Percentiles rank a stretch among this genome's conserved stretches.
These are phyloP conservation scores for Alloteropsis angusta DNA, from an alignment of 202 grass and related monocot species.

Conservation along the genomic window DNA sequence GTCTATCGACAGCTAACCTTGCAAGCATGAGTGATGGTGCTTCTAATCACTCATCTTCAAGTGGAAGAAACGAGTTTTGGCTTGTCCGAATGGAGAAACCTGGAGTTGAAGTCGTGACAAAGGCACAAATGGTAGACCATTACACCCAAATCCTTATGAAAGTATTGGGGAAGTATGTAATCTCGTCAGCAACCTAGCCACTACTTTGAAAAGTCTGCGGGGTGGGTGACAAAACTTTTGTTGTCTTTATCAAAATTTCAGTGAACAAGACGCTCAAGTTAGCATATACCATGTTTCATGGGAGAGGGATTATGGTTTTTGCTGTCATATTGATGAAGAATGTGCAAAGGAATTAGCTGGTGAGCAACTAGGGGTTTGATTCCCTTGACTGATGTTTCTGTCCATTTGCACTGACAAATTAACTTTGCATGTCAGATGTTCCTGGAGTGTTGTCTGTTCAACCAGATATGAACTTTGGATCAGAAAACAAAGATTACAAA, in stretches of 20 bases:
- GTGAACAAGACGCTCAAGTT: slow-evolving; percentile 86
- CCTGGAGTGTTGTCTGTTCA: slow-evolving; percentile 68
- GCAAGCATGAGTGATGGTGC: slow-evolving; percentile 20
- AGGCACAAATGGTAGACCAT: slow-evolving; percentile 79
- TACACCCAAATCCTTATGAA: slow-evolving; percentile 66
- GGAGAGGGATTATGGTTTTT: slow-evolving; percentile 81
- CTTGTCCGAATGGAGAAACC: slow-evolving; percentile 72
- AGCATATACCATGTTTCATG: slow-evolving; percentile 84
- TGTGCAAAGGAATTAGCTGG: slow-evolving; percentile 62
- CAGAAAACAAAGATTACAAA: slow-evolving; percentile 56
- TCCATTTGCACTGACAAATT: neutral
- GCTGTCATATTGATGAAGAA: slow-evolving; percentile 73
- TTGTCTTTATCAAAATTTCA: slow-evolving; percentile 25
- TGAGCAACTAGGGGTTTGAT: slow-evolving; percentile 20
- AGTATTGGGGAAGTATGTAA: slow-evolving; percentile 78
- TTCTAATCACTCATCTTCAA: slow-evolving; percentile 13
- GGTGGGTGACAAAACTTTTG: neutral
- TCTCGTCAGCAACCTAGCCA: neutral
- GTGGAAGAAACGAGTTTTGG: slow-evolving; percentile 56
- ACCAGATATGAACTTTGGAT: slow-evolving; percentile 53
- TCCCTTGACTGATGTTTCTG: neutral
- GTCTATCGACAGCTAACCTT: slow-evolving; percentile 12
- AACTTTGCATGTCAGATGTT: slow-evolving; percentile 44
- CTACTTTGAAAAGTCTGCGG: neutral
- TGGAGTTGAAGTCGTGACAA: slow-evolving; percentile 71